phyloP scores from a whole-genome alignment of 2,329 filamentous ascomycete species.

The Sordariomycetes sp. region DNA sequence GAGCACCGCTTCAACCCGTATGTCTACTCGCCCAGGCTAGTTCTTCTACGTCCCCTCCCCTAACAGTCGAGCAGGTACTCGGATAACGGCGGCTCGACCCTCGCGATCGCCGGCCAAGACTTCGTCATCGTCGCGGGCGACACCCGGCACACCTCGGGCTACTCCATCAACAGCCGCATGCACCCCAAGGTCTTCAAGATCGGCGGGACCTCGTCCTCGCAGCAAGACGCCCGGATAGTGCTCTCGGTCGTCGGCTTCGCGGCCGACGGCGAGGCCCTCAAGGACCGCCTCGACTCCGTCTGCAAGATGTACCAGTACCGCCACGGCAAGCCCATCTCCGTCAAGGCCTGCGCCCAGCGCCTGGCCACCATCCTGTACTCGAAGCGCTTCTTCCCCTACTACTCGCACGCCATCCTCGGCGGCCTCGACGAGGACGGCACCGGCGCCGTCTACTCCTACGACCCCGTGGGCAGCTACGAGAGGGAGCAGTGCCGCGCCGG shows the following conservation, averaged over 20 bases:
- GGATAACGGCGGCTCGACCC: constrained; percentile 93
- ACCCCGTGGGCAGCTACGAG: constrained; percentile 96
- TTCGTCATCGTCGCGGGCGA: constrained; percentile 97
- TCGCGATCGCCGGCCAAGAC: constrained; percentile 87
- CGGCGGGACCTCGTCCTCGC: constrained; percentile 77
- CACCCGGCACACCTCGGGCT: constrained; percentile 89
- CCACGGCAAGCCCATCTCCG: constrained; percentile 91
- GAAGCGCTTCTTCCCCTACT: constrained; percentile 99
- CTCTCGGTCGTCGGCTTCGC: constrained; percentile 93
- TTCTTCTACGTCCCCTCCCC: not conserved
- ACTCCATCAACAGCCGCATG: constrained; percentile 97
- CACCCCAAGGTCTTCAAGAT: constrained; percentile 96
- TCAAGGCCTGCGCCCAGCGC: constrained; percentile 89
- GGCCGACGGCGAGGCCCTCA: constrained; percentile 85
- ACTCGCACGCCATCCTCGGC: constrained; percentile 87
- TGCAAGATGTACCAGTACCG: constrained; percentile 99
- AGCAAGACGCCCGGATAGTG: constrained; percentile 76
- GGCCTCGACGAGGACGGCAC: constrained; percentile 90
- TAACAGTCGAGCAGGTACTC: constrained; percentile 57
- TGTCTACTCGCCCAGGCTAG: constrained; percentile 16
- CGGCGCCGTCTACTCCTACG: constrained; percentile 93
- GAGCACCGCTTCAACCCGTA: constrained; percentile 92
- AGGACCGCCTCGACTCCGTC: constrained; percentile 85
- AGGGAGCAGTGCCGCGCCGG: constrained; percentile 91
- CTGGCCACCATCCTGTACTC: constrained; percentile 91